Percentiles rank a stretch among this genome's conserved stretches.
Evolutionary conservation across 768 basidiomycete species (phyloP).

Genomic region (Fistulinella prunicolor): DNA sequence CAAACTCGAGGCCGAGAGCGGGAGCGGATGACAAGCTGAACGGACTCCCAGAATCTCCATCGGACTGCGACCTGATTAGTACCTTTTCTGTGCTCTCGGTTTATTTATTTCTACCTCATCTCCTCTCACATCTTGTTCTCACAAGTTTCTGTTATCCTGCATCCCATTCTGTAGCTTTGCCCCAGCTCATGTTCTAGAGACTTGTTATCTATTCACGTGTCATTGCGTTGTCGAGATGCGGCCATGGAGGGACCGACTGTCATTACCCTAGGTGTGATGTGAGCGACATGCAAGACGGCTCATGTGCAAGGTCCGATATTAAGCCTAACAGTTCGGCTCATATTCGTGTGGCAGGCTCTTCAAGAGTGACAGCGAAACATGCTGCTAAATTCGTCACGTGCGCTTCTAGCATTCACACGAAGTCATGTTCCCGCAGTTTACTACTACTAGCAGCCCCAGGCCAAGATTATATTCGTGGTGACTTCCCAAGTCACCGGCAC

Average conservation of each 20-base stretch:
- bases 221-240: constrained; percentile 3
- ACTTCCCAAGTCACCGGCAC: constrained; percentile 21
- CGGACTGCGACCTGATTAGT: background rate
- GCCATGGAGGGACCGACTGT: constrained; percentile 7
- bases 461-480: constrained; percentile 19
- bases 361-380: background rate
- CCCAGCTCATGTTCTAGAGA: constrained; percentile 2
- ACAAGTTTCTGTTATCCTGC: background rate
- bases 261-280: constrained; percentile 9
- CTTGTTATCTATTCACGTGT: constrained; percentile 11
- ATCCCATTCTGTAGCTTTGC: constrained; percentile 10
- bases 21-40: constrained; percentile 11
- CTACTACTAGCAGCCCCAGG: too few relatives aligned
- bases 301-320: constrained; percentile 10
- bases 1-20: constrained; percentile 20
- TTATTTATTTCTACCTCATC: constrained; percentile 8
- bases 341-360: background rate
- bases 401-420: background rate
- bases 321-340: constrained; percentile 3
- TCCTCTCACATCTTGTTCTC: background rate
- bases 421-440: constrained; percentile 1
- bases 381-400: constrained; percentile 15
- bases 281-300: constrained; percentile 6
- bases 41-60: background rate
- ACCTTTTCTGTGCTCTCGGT: background rate